Evolutionary conservation across 1,284 basidiomycete genomes (phyloP).

Genomic region (Moesziomyces sp.): DNA sequence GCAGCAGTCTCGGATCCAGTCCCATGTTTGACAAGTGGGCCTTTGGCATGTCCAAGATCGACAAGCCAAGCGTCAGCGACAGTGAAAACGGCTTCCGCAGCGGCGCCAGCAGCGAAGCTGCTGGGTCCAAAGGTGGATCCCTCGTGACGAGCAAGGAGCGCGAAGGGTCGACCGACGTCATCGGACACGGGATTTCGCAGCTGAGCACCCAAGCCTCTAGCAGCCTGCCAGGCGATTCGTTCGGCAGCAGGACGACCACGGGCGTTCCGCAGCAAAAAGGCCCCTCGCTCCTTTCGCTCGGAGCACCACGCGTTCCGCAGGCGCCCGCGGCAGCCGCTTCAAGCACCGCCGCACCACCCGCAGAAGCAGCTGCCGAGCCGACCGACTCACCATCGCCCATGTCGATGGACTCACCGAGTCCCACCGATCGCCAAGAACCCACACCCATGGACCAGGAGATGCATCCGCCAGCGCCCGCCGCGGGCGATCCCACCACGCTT

Average conservation of each 20-base stretch:
- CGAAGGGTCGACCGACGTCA: slow-evolving; percentile 72
- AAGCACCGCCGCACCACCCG: slow-evolving; percentile 6
- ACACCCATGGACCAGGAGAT: slow-evolving; percentile 40
- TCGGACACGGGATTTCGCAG: slow-evolving; percentile 74
- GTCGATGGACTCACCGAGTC: slow-evolving; percentile 46
- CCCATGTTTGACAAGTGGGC: slow-evolving; percentile 90
- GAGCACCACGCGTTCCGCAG: slow-evolving; percentile 37
- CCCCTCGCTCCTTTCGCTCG: slow-evolving; percentile 82
- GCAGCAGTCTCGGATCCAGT: slow-evolving; percentile 77
- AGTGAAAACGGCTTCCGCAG: slow-evolving; percentile 51
- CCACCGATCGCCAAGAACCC: slow-evolving; percentile 20
- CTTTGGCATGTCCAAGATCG: slow-evolving; percentile 84
- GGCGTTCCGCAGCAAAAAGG: slow-evolving; percentile 71
- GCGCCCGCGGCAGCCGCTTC: slow-evolving; percentile 10
- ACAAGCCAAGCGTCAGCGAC: slow-evolving; percentile 51
- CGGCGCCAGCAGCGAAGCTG: slow-evolving; percentile 48
- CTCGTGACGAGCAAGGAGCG: slow-evolving; percentile 44
- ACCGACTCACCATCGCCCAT: slow-evolving; percentile 51
- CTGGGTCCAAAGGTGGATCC: slow-evolving; percentile 47
- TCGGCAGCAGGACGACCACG: slow-evolving; percentile 73
- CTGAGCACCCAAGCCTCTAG: slow-evolving; percentile 73
- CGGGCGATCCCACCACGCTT: slow-evolving; percentile 72
- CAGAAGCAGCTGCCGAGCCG: slow-evolving; percentile 53
- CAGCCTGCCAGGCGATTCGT: slow-evolving; percentile 67
- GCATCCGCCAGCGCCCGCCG: slow-evolving; percentile 69